phyloP scores from a whole-genome alignment of 1,284 basidiomycete genomes.

The Ustilago bromivora region DNA sequence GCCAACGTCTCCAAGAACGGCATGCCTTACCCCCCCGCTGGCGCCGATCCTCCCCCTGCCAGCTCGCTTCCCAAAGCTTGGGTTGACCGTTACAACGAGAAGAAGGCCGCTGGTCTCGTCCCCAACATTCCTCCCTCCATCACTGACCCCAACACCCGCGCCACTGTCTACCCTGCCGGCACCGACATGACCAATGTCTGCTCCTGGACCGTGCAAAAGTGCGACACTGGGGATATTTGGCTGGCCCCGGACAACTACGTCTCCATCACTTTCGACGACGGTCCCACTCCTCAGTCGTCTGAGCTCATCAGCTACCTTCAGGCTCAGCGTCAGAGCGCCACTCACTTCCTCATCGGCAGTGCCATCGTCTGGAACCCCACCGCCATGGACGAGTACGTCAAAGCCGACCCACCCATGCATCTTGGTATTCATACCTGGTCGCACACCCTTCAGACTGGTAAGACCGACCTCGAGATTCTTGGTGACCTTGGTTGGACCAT shows the following conservation, averaged over 20 bases:
- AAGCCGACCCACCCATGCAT: conserved; percentile 73
- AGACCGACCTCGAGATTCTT: conserved; percentile 78
- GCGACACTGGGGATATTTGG: conserved; percentile 59
- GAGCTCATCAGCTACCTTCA: conserved; percentile 75
- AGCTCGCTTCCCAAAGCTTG: conserved; percentile 72
- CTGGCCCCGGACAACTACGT: conserved; percentile 56
- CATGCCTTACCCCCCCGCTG: conserved; percentile 56
- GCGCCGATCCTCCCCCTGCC: conserved; percentile 45
- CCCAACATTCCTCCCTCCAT: conserved; percentile 76
- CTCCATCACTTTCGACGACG: conserved; percentile 75
- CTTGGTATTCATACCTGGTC: conserved; percentile 74
- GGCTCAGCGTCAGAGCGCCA: conserved; percentile 74
- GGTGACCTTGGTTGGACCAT: conserved; percentile 86
- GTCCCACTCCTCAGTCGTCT: conserved; percentile 73
- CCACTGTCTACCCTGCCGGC: conserved; percentile 53
- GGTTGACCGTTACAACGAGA: conserved; percentile 76
- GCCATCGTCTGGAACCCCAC: conserved; percentile 77
- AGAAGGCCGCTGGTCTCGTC: conserved; percentile 78
- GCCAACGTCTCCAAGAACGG: conserved; percentile 53
- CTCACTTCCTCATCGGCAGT: conserved; percentile 85
- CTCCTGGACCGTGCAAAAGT: conserved; percentile 62
- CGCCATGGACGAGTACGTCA: conserved; percentile 74
- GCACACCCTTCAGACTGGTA: conserved; percentile 77
- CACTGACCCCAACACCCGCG: conserved; percentile 43
- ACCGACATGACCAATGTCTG: conserved; percentile 57